Conservation (phyloP, 345 rosid genomes). For the Iberis pinnata region DNA sequence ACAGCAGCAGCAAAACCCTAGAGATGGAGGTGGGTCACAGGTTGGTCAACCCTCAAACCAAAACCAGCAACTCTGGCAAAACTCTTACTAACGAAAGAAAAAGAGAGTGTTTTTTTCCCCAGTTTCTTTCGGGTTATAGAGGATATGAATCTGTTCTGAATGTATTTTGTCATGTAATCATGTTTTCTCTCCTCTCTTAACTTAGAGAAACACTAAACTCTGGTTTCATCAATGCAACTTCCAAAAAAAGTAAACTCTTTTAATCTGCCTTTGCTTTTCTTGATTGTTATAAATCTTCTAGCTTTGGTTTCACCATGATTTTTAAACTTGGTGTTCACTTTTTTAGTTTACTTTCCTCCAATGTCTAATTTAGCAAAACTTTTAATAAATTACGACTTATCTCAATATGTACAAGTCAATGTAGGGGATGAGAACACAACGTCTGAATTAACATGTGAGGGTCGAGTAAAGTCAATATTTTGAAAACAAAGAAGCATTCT, state of each 20-base stretch:
- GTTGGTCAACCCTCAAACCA: slow-evolving; percentile 72
- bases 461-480: too few species aligned
- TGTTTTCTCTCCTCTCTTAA: slow-evolving; percentile 13
- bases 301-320: too few species aligned
- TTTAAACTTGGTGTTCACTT: too few species aligned
- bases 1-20: slow-evolving; percentile 73
- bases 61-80: slow-evolving; percentile 88
- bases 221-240: slow-evolving; percentile 16
- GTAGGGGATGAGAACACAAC: too few species aligned
- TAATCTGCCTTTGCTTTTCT: too few species aligned
- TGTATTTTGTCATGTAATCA: slow-evolving; percentile 22
- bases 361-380: too few species aligned
- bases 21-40: slow-evolving; percentile 64
- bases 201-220: slow-evolving; percentile 9
- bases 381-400: too few species aligned
- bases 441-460: too few species aligned
- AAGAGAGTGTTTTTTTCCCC: neutral
- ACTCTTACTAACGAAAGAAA: slow-evolving; percentile 56
- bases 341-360: too few species aligned
- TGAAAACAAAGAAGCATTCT: too few species aligned
- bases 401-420: too few species aligned
- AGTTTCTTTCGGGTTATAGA: slow-evolving; percentile 21
- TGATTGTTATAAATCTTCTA: too few species aligned
- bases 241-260: neutral
- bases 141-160: slow-evolving; percentile 15